A percentile compares a stretch with the other conserved stretches of the same genome.
Conservation (phyloP, 805 yeast genomes). For the Starmerella sirachaensis region DNA sequence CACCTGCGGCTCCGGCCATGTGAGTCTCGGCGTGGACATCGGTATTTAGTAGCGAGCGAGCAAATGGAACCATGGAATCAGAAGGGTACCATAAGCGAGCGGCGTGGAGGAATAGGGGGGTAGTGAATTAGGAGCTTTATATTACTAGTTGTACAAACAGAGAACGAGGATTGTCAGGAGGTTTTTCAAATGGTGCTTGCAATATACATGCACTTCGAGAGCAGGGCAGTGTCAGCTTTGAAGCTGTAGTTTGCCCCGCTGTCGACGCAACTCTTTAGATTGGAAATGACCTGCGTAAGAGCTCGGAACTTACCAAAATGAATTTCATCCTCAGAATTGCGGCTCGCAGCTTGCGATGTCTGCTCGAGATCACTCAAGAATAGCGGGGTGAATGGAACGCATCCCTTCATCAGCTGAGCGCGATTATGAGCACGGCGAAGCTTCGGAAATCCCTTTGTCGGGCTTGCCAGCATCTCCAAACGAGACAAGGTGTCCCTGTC, state of each 20-base stretch:
- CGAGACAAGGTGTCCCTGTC: constrained; percentile 57
- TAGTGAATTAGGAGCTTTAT: too few species aligned
- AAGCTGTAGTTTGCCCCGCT: constrained; percentile 65
- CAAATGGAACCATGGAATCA: too few species aligned
- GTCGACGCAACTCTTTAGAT: constrained; percentile 67
- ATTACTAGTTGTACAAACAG: neutral
- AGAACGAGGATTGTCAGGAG: constrained; percentile 8
- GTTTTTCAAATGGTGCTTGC: too few species aligned
- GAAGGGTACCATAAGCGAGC: too few species aligned
- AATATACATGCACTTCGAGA: constrained; percentile 57
- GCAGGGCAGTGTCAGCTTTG: constrained; percentile 44
- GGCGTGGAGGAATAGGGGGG: too few species aligned
- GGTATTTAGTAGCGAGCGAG: too few species aligned
- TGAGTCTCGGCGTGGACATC: too few species aligned
- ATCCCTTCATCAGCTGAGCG: constrained; percentile 54
- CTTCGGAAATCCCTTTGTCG: constrained; percentile 57
- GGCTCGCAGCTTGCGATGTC: constrained; percentile 52
- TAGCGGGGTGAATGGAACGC: constrained; percentile 82
- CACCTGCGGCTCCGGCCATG: too few species aligned
- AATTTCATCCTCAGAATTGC: constrained; percentile 36
- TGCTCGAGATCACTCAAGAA: constrained; percentile 72
- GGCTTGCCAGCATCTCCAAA: constrained; percentile 60
- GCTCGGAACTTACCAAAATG: constrained; percentile 70
- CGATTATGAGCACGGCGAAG: constrained; percentile 53
- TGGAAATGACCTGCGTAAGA: constrained; percentile 64